Percentiles rank a stretch among this genome's conserved stretches.
These are phyloP conservation scores for Pythium oligandrum DNA, from an alignment of 352 stramenopile species.

Conservation along the genomic window DNA sequence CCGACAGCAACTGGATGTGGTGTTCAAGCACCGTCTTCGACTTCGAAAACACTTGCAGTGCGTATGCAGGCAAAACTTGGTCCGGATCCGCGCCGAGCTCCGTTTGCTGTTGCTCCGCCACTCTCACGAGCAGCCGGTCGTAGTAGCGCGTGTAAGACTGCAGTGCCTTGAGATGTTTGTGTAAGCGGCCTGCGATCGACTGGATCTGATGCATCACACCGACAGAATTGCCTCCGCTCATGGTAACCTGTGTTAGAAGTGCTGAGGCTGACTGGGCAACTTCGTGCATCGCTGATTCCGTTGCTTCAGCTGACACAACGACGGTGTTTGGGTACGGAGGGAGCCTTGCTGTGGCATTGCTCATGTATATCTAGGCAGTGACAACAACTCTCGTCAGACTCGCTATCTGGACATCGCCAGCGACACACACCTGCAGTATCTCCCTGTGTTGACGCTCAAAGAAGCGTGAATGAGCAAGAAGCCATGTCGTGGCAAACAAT, in stretches of 20 bases:
- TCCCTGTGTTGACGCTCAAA: constrained; percentile 36
- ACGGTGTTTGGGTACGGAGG: constrained; percentile 41
- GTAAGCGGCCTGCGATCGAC: constrained; percentile 26
- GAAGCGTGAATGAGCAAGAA: constrained; percentile 41
- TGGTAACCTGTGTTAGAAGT: too few relatives aligned
- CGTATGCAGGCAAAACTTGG: constrained; percentile 30
- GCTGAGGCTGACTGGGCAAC: background rate
- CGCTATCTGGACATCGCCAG: too few relatives aligned
- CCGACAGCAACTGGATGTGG: constrained; percentile 36
- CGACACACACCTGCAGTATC: constrained; percentile 21
- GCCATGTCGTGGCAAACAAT: constrained; percentile 47
- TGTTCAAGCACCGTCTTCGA: constrained; percentile 21
- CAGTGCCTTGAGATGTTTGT: constrained; percentile 32
- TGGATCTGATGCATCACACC: constrained; percentile 25
- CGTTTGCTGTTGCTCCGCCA: constrained; percentile 28
- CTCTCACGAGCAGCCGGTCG: constrained; percentile 29
- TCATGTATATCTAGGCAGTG: constrained; percentile 15
- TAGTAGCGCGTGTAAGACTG: constrained; percentile 29
- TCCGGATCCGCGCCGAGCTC: constrained; percentile 14
- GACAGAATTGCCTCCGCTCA: too few relatives aligned
- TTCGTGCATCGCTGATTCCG: constrained; percentile 7
- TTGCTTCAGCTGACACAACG: constrained; percentile 10
- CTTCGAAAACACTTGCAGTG: constrained; percentile 33
- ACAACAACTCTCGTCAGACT: too few relatives aligned
- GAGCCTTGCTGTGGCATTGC: background rate